phyloP scores from a whole-genome alignment of 768 basidiomycete species.

The Lentinus brumalis region DNA sequence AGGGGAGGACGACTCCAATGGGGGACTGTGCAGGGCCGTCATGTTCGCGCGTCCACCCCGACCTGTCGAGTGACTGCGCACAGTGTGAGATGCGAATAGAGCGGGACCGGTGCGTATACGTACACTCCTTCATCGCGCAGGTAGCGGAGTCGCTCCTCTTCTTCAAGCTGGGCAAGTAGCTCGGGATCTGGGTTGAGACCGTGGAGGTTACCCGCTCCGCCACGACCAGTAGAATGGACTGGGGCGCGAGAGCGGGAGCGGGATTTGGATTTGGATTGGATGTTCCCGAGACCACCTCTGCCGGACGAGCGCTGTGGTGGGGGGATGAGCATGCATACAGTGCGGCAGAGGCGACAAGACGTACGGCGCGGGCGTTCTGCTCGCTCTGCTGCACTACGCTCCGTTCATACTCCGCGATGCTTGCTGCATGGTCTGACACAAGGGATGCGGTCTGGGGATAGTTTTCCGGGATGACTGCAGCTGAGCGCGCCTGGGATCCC shows the following conservation, averaged over 20 bases:
- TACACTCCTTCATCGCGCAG: slow-evolving; percentile 43
- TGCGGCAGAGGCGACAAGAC: not conserved
- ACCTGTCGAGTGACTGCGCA: slow-evolving; percentile 61
- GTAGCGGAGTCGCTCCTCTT: slow-evolving; percentile 30
- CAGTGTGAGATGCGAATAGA: not conserved
- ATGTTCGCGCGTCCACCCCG: slow-evolving; percentile 72
- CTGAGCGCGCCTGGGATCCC: slow-evolving; percentile 56
- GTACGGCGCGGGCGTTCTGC: slow-evolving; percentile 29
- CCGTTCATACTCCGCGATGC: slow-evolving; percentile 36
- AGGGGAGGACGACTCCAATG: slow-evolving; percentile 15
- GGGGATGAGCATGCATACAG: not conserved
- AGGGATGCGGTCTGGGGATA: slow-evolving; percentile 28
- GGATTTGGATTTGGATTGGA: slow-evolving; percentile 55
- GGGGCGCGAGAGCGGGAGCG: slow-evolving; percentile 43
- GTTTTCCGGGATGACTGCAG: slow-evolving; percentile 14
- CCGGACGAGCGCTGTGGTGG: slow-evolving; percentile 61
- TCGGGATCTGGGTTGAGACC: slow-evolving; percentile 30
- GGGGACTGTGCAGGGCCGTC: slow-evolving; percentile 32
- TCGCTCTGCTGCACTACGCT: slow-evolving; percentile 39
- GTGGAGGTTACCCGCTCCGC: slow-evolving; percentile 63
- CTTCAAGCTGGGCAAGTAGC: slow-evolving; percentile 36
- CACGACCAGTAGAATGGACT: slow-evolving; percentile 58
- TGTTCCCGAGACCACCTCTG: slow-evolving; percentile 87
- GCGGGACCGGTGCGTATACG: slow-evolving; percentile 21
- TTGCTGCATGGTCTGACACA: slow-evolving; percentile 26